Percentiles rank a stretch among this genome's conserved stretches.
These are phyloP conservation scores for Rugosomyces carneus DNA, from an alignment of 1,284 basidiomycete species.

Conservation along the genomic window DNA sequence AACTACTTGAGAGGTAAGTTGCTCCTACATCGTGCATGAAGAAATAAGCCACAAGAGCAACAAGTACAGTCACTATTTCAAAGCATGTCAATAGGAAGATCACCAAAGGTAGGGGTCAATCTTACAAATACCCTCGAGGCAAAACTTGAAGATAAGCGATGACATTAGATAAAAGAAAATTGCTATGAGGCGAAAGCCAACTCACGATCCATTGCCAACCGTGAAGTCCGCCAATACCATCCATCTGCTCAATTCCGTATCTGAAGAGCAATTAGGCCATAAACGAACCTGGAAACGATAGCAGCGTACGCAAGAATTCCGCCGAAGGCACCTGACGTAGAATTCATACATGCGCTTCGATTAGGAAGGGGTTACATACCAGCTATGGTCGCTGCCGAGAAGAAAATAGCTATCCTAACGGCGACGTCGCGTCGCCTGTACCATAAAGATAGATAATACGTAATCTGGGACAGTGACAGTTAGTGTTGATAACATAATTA, in stretches of 20 bases:
- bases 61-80: conserved; percentile 26
- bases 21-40: conserved; percentile 31
- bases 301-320: conserved; percentile 28
- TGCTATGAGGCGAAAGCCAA: neutral
- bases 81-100: neutral
- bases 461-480: conserved; percentile 25
- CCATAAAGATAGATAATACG: conserved; percentile 51
- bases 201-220: conserved; percentile 40
- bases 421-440: conserved; percentile 46
- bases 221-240: conserved; percentile 32
- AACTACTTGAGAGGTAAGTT: conserved; percentile 1
- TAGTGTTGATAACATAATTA: neutral
- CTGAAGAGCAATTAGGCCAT: conserved; percentile 14
- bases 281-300: conserved; percentile 4
- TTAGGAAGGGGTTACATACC: conserved; percentile 21
- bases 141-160: conserved; percentile 16
- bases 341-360: neutral
- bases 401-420: conserved; percentile 50
- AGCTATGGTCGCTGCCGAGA: conserved; percentile 52
- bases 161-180: conserved; percentile 31
- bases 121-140: conserved; percentile 27
- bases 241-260: conserved; percentile 35
- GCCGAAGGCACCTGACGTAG: conserved; percentile 26
- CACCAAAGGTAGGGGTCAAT: neutral
- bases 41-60: conserved; percentile 29